Conservation (phyloP, 2,329 filamentous ascomycete species). For the Nothophaeocryptopus gaeumannii region DNA sequence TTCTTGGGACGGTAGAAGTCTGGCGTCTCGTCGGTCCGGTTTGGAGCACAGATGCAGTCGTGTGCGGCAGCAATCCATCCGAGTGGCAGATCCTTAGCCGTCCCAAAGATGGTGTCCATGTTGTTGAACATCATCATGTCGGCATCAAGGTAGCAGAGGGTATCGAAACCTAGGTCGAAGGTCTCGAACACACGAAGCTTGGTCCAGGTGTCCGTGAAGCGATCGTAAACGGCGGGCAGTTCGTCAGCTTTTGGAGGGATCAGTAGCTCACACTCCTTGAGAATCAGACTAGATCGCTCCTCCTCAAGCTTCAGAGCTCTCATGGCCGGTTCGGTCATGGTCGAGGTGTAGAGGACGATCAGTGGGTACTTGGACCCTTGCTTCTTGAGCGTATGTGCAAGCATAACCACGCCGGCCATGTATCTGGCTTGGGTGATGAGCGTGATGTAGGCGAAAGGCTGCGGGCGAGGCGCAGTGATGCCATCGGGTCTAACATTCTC, state of each 20-base stretch:
- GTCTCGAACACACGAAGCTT: constrained; percentile 54
- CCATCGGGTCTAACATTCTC: too few species aligned
- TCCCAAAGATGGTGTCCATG: constrained; percentile 46
- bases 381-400: constrained; percentile 48
- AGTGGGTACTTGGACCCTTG: constrained; percentile 46
- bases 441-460: constrained; percentile 45
- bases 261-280: constrained; percentile 42
- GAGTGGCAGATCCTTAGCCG: constrained; percentile 34
- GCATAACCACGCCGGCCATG: constrained; percentile 50
- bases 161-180: constrained; percentile 33
- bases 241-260: constrained; percentile 38
- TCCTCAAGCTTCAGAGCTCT: constrained; percentile 44
- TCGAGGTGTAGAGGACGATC: constrained; percentile 49
- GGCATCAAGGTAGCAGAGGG: constrained; percentile 51
- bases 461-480: too few species aligned
- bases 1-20: constrained; percentile 46
- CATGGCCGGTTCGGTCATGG: constrained; percentile 39
- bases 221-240: constrained; percentile 46
- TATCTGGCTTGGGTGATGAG: constrained; percentile 51
- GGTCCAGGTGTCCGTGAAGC: constrained; percentile 55
- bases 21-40: constrained; percentile 49
- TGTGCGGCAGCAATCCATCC: constrained; percentile 49
- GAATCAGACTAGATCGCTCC: constrained; percentile 40
- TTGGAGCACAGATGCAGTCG: constrained; percentile 52
- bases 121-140: constrained; percentile 48